Evolutionary conservation across 768 basidiomycete species (phyloP), one percentile per base, ranked within the genome.

Genomic region (Rhodocollybia butyracea): DNA sequence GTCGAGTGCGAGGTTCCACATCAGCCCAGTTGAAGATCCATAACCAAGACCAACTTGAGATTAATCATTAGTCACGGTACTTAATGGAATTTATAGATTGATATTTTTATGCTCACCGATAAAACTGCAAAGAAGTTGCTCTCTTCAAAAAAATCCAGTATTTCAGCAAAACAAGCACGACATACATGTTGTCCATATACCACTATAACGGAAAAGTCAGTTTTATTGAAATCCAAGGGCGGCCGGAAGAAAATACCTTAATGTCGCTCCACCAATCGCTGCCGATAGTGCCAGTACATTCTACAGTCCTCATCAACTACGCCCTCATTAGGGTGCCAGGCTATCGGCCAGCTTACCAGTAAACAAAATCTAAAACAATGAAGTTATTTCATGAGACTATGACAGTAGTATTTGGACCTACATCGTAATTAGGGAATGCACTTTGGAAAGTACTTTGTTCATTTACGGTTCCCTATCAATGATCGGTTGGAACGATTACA

Each of bases 191-290:
- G 57, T 84, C 76, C 78, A 86, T 81, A 58, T 85, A 83, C 85
- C 85, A 88, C 84, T 85, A 54, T 38, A 3, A 6, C 8, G n/a
- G 26, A 43, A 36, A 22, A 36, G 30, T 15, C 32, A 41, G 34
- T 46, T 24, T 34, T 24, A 47, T 43, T 51, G 42, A 38, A 21
- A 36, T n/a, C 26, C 13, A 8, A 27, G 6, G 26, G 17, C 7
- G 19, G 51, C 15, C 10, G 19, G 21, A 8, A 19, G 46, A 55
- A 12, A 48, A 39, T 68, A 83, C 87, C 77, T 90, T 90, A 68
- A 90, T 84, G 60, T 90, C 87, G 46, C 71, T 73, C 89, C 89
- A 91, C 88, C 88, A 91, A 63, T 89, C 85, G 8, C 79, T 78
- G 13, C 86, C 84, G 53, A 79, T 67, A 0, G 77, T 82, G 5